Evolutionary conservation across 2,329 filamentous ascomycete genomes (phyloP).

Genomic region (Apiospora phragmitis): DNA sequence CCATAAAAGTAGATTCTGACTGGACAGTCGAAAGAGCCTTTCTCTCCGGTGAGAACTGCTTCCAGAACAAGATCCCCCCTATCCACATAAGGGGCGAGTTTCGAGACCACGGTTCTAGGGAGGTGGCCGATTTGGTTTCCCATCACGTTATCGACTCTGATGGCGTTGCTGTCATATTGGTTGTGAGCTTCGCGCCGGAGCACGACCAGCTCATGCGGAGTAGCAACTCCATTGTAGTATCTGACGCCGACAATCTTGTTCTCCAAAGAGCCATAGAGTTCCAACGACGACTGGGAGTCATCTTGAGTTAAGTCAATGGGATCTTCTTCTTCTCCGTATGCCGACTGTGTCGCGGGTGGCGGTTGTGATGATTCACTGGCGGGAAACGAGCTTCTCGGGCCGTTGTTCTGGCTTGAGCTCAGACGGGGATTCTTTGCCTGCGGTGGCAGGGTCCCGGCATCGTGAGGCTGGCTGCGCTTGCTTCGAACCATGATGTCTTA

Average conservation of each 20-base stretch:
- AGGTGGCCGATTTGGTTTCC: constrained; percentile 78
- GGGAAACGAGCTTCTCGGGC: neutral
- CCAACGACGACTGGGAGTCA: constrained; percentile 38
- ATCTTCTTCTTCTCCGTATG: constrained; percentile 39
- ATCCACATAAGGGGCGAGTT: constrained; percentile 73
- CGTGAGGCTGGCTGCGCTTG: neutral
- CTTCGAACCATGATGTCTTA: constrained; percentile 6
- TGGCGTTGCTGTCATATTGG: constrained; percentile 72
- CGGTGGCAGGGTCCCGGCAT: neutral
- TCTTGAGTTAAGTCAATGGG: constrained; percentile 45
- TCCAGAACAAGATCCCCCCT: constrained; percentile 63
- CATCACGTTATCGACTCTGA: constrained; percentile 76
- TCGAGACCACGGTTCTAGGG: constrained; percentile 65
- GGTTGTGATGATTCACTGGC: neutral
- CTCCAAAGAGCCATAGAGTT: constrained; percentile 49
- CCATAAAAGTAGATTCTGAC: constrained; percentile 70
- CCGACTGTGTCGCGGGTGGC: constrained; percentile 17
- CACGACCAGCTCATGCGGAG: constrained; percentile 57
- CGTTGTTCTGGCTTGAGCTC: neutral
- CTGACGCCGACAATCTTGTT: constrained; percentile 58
- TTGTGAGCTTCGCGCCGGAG: constrained; percentile 63
- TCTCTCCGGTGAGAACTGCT: constrained; percentile 66
- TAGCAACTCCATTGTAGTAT: constrained; percentile 59
- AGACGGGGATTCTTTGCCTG: neutral
- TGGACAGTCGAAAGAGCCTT: constrained; percentile 71